Base-by-base conservation (phyloP, 75 land plant species). In the Isoetes taiwanensis region DNA sequence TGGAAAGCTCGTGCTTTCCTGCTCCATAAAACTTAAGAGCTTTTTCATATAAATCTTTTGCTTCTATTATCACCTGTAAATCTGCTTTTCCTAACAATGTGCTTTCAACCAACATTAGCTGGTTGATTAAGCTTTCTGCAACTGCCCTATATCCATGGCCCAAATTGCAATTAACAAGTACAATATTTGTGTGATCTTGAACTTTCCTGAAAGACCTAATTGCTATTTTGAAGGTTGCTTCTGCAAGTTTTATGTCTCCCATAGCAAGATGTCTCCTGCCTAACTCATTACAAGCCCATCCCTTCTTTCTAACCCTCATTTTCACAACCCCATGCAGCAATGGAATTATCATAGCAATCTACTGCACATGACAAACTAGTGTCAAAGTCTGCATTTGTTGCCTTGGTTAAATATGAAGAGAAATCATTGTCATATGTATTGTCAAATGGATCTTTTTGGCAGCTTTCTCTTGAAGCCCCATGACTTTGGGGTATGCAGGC, bases 201-300 rank as follows among this genome's bases (percentile, higher is more conserved):
- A 79, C 99, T 54, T 73, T 76, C 61, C 63, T 78, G 55, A 94
- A 94, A 33, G 87, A 76, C 34, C 56, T 59, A 27, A 89, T 78
- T 27, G 99, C 96, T 40, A 73, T 80, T 32, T 61, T 73, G 72
- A 84, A 94, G 12, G 83, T 82, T 63, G 52, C 20, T 70, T 89
- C 87, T 34, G 96, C 96, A 62, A 54, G 59, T 26, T 59, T 67
- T 40, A 89, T 42, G 21, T 85, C 71, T 56, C 67, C 74, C 14
- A 56, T 72, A 17, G 74, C 82, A 32, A 94, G 76, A 62, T 77
- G 73, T 48, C 38, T 31, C 20, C 99, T 81, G 16, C 96, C 99
- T 27, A 89, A 62, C 77, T 94, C 99, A 73, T 94, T 94, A 60
- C 72, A 82, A 37, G 76, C 87, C 99, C 99, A 94, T 6, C 99